Evolutionary conservation across 2,329 filamentous ascomycete genomes (phyloP), one percentile per base, ranked within the genome.

Genomic region (Plectosphaerella plurivora): DNA sequence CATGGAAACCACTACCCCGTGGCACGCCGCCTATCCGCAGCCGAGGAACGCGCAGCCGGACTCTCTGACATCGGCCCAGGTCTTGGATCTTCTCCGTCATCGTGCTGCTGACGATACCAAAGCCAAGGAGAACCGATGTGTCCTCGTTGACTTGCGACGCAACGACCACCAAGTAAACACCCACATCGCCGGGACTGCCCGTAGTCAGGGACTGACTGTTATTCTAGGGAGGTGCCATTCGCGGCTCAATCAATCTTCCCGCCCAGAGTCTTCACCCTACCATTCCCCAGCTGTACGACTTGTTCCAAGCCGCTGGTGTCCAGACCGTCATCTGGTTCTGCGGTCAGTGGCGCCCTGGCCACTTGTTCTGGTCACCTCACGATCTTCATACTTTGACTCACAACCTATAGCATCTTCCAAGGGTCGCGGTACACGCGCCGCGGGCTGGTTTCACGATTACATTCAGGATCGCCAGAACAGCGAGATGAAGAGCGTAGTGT

Each of bases 381-480:
- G 41, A 44, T 33, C 44, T 18, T 45, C 15, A 36, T 18, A 9
- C 25, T 6, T 11, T 24, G 28, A 33, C 20, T 11, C 20, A 42
- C 12, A 24, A n/a, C 25, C 16, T 46, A 9, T 4, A 84, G 81
- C 75, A 3, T 83, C 81, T 2, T 83, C 77, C 2, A 56, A 57
- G 3, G 81, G 80, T 5, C 75, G 81, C 3, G 82, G 80, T 3
- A 75, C 70, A 3, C 71, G 81, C n/a, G 73, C 76, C 2, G 78
- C 77, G 1, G 73, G 70, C 8, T 84, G 79, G 80, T 77, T 84
- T 59, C 68, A 67, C 4, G 81, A 84, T 60, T 69, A 80, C 53
- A 63, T 83, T 28, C 60, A 63, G 3, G 66, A 74, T 1, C 61
- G 71, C 36, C 60, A 62, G 1, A 73, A 78, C 52, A 58, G 47